Evolutionary conservation across 768 basidiomycete species (phyloP), one percentile per base, ranked within the genome.

Genomic region (Terana coerulea): DNA sequence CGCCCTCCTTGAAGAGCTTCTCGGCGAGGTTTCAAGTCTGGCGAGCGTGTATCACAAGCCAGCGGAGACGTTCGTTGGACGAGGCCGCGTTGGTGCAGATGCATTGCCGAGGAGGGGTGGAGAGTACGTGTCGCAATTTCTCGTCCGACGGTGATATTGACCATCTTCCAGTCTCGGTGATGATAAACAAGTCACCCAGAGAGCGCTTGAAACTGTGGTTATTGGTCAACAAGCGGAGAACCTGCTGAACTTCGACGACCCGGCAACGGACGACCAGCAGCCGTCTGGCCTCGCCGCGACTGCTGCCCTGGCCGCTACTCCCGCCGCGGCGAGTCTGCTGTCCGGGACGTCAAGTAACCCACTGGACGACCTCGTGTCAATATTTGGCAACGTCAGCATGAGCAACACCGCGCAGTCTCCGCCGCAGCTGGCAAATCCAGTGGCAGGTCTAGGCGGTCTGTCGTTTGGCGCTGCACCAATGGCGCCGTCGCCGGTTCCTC

Each of bases 31-130:
- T 19, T 92, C 91, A 1, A 84, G 79, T 37, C 72, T 98, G 17
- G 91, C 93, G 5, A 95, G 93, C 63, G 93, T 95, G 2, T 99
- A 99, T 65, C 97, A 99, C 72, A 98, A 97, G 67, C 97, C 97
- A 0, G 85, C 84, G 30, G 91, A 93, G 65, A 98, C 97, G 0
- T 99, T 99, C 62, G 82, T 99, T 50, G 97, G 95, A 0, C 83
- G 84, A 57, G 95, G 97, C 7, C 78, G 95, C 42, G 75, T 98
- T 51, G 87, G 92, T 7, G 90, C 84, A 0, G 91, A 94, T 59
- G 75, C 87, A 5, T 74, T 95, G 59, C 80, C 83, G 56, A 74
- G 76, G 60, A 85, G 77, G 67, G 80, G 73, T 49, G 60, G 67
- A 49, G 85, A 85, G 84, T 86, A 53, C 31, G 84, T 72, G 1